Conservation (phyloP, 345 rosid genomes). For the Arabidopsis thaliana region TAIR10.1 NC_003075.7:18332001-18332500, state of each 20-base stretch:
- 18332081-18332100: not conserved
- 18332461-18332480: not conserved
- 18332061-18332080: conserved; percentile 34
- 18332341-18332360: not conserved
- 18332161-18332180: conserved; percentile 14
- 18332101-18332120: conserved; percentile 4
- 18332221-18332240: not conserved
- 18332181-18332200: conserved; percentile 15
- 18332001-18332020: conserved; percentile 27
- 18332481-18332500: not conserved
- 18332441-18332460: not conserved
- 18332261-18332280: not conserved
- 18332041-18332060: conserved; percentile 24
- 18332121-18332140: conserved; percentile 39
- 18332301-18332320: conserved; percentile 9
- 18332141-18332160: conserved; percentile 13
- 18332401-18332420: not conserved
- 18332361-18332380: not conserved
- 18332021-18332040: not conserved
- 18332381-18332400: not conserved
- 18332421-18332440: not conserved
- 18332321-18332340: not conserved
- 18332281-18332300: conserved; percentile 19
- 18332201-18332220: not conserved
- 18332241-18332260: not conserved